phyloP scores from a whole-genome alignment of 1,139 yeast genomes.

The Candida pseudocylindracea region DNA sequence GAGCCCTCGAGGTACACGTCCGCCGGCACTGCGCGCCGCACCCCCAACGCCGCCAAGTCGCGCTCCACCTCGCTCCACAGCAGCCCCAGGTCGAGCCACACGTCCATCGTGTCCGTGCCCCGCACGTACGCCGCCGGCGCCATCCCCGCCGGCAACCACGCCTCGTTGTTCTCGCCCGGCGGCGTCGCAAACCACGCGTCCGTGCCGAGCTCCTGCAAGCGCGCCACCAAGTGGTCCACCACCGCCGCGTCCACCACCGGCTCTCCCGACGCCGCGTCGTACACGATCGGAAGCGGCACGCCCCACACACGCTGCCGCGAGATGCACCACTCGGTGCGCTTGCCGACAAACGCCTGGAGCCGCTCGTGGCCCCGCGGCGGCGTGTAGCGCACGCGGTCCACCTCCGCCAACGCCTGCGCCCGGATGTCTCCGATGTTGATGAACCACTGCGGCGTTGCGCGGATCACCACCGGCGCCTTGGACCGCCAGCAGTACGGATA shows the following conservation, averaged over 20 bases:
- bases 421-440: constrained; percentile 67
- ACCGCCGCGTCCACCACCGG: constrained; percentile 30
- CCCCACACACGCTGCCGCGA: constrained; percentile 98
- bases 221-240: constrained; percentile 29
- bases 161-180: constrained; percentile 13
- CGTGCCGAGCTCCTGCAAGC: constrained; percentile 36
- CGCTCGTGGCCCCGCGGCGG: constrained; percentile 60
- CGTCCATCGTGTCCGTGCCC: constrained; percentile 90
- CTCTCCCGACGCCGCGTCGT: constrained; percentile 31
- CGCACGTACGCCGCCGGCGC: constrained; percentile 24
- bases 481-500: constrained; percentile 98
- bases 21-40: constrained; percentile 10
- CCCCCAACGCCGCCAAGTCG: not conserved
- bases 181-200: constrained; percentile 50
- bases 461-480: constrained; percentile 79
- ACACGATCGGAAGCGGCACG: constrained; percentile 84
- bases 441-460: constrained; percentile 96
- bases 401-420: constrained; percentile 30
- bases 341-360: constrained; percentile 44
- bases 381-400: constrained; percentile 39
- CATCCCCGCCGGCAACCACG: constrained; percentile 46
- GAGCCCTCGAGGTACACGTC: constrained; percentile 84
- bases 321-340: constrained; percentile 92
- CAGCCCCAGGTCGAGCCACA: constrained; percentile 96
- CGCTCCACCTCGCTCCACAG: constrained; percentile 40